Base-by-base conservation (phyloP, 352 stramenopile species). In the Phytophthora pseudosyringae region DNA sequence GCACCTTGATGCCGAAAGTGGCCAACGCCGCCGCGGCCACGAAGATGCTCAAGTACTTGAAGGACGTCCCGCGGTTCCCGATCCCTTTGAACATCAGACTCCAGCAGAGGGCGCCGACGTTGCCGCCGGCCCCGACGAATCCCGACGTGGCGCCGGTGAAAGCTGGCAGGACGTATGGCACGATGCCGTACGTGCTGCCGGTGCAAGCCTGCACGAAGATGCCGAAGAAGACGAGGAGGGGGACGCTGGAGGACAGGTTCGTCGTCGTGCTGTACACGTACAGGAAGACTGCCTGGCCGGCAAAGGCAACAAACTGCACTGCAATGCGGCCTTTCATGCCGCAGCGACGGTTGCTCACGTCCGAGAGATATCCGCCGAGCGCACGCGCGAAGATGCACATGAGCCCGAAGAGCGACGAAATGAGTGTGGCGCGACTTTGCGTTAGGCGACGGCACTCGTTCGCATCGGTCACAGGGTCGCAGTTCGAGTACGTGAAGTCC, bases 341-440 rank as follows among this genome's bases (percentile, higher is more conserved):
- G 29, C 83, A 86, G 16, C 71, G 72, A 16, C 66, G 70, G 59
- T 90, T 97, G 21, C 63, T 64, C 31, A 87, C 72, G 65, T 98
- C 94, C 49, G 84, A 97, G 4, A 86, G 21, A 46, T 84, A 89
- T 47, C 91, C 92, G 36, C 95, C 91, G 36, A 95, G 41, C n/a
- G 88, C 88, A 58, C 92, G 89, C 3, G 90, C 85, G 70, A 98
- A 98, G 13, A 98, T 67, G 59, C 96, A 98, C 89, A 98, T 97
- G 67, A 95, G 86, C 8, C 93, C 93, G 62, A 98, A 98, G 16
- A 97, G 83, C 16, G 90, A 97, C 7, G 91, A 91, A 68, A 98
- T 93, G 26, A 93, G 78, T 31, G 80, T 86, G 25, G 90, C 88
- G 11, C 52, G 59, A 32, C 73, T 85, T 55, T 77, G 18, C 5